A percentile compares a stretch with the other conserved stretches of the same genome.
These are phyloP conservation scores for Pichia sp. DNA, from an alignment of 1,139 yeast genomes.

Conservation along the genomic window DNA sequence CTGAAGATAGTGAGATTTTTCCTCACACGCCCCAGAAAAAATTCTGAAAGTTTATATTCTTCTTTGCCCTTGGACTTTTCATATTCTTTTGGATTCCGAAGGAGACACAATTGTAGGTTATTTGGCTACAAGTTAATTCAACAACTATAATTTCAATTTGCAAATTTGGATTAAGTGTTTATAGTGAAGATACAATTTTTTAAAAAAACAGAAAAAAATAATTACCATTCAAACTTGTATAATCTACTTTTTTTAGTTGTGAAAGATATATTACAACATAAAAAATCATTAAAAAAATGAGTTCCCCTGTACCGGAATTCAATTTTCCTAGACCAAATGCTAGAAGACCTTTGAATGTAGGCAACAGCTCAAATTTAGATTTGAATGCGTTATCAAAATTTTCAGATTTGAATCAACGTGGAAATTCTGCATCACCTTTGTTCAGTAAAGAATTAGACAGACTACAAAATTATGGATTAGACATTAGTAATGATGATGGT, in stretches of 20 bases:
- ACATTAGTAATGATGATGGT: constrained; percentile 48
- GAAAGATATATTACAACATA: too few species aligned
- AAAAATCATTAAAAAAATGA: constrained; percentile 9
- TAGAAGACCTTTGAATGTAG: constrained; percentile 10
- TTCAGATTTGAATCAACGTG: background rate
- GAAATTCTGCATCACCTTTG: constrained; percentile 4
- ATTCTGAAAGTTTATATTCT: background rate
- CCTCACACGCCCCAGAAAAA: too few species aligned
- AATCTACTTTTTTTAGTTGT: too few species aligned
- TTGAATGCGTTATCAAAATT: background rate
- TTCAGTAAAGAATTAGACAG: constrained; percentile 18
- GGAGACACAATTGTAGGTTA: too few species aligned
- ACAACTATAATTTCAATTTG: too few species aligned
- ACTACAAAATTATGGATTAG: constrained; percentile 41
- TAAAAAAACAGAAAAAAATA: too few species aligned
- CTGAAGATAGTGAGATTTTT: background rate
- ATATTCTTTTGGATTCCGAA: too few species aligned
- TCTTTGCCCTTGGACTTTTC: background rate
- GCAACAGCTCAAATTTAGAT: background rate
- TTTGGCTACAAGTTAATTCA: too few species aligned
- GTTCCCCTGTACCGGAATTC: constrained; percentile 17
- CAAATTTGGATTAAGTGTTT: too few species aligned
- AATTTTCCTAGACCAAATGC: constrained; percentile 11
- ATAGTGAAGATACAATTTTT: too few species aligned
- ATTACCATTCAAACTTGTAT: too few species aligned